Base-by-base conservation (phyloP, 2,329 filamentous ascomycete species). In the Ceratocystis albifundus region DNA sequence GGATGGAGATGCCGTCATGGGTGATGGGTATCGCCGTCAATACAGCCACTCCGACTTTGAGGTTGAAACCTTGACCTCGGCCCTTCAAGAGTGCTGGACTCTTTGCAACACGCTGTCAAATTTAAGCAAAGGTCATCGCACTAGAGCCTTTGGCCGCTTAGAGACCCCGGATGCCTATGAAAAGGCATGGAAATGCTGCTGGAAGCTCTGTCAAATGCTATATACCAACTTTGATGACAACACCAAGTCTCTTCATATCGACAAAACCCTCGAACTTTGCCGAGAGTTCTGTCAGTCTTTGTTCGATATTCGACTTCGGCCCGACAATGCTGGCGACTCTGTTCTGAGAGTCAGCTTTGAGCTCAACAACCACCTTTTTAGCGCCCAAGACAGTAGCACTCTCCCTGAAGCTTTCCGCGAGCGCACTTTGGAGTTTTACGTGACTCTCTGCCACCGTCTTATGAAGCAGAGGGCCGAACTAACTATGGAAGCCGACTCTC, bases 331-430 rank as follows among this genome's bases (percentile, higher is more conserved):
- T 0, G 84, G 88, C 0, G 93, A 97, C 74, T 96, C 92, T 0
- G 87, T 96, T 15, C 77, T 97, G 61, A 82, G 93, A 61, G 92
- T 96, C 70, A 96, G 90, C 76, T 96, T 96, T 73, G 93, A 96
- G 76, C 80, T 96, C 28, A 96, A 95, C 76, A 96, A 96, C 71
- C 92, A 97, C 74, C 80, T 97, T 1, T 96, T 93, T 77, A 96
- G 93, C 73, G 92, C 90, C 0, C 90, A 96, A 72, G 90, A 96
- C 70, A 79, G 76, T 73, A 84, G 88, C 41, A 87, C 84, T 65
- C 79, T 96, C 3, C 93, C 92, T 0, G 89, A 95, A 71, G 85
- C 88, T 0, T 96, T 97, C 73, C 84, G 88, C 64, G 92, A 96
- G 75, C 82, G 92, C 67, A 96, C 93, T 0, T 76, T 97, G 66